Conservation (phyloP, 129 eudicot genomes). For the Flaveria trinervia region DNA sequence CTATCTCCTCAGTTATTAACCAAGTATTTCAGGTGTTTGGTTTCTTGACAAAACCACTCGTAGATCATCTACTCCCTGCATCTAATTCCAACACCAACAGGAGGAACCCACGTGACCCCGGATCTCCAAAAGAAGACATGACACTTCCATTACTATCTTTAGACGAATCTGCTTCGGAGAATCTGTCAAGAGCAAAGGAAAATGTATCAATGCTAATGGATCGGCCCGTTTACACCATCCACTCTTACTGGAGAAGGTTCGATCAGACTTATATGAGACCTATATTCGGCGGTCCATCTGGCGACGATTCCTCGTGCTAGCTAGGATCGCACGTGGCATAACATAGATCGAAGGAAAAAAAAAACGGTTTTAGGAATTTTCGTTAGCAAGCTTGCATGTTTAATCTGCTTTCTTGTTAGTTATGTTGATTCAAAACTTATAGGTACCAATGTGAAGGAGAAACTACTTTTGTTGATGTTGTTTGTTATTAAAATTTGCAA, state of each 20-base stretch:
- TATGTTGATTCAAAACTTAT: no score
- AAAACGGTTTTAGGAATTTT: not conserved
- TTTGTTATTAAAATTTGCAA: no score
- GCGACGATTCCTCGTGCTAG: slow-evolving; percentile 33
- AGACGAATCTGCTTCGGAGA: slow-evolving; percentile 70
- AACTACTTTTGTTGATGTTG: no score
- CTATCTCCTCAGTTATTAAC: no score
- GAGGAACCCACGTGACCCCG: slow-evolving; percentile 47
- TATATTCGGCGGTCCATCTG: slow-evolving; percentile 69
- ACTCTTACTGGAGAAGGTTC: slow-evolving; percentile 87
- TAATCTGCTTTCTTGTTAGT: no score
- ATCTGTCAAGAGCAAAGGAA: slow-evolving; percentile 63
- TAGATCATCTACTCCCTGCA: slow-evolving; percentile 57
- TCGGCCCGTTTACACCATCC: slow-evolving; percentile 84
- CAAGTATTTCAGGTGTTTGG: slow-evolving; percentile 70
- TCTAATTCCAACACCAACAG: slow-evolving; percentile 5
- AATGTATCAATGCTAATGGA: slow-evolving; percentile 71
- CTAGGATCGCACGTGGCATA: not conserved
- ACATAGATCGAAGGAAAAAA: not conserved
- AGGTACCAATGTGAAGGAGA: no score
- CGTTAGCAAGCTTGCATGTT: no score
- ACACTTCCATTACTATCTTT: slow-evolving; percentile 76
- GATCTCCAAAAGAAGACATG: slow-evolving; percentile 61
- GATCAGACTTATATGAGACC: slow-evolving; percentile 89
- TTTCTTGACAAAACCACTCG: slow-evolving; percentile 77